A percentile compares a stretch with the other conserved stretches of the same genome.
phyloP scores from a whole-genome alignment of 2,329 filamentous ascomycete species.

The Diaporthe sp. region DNA sequence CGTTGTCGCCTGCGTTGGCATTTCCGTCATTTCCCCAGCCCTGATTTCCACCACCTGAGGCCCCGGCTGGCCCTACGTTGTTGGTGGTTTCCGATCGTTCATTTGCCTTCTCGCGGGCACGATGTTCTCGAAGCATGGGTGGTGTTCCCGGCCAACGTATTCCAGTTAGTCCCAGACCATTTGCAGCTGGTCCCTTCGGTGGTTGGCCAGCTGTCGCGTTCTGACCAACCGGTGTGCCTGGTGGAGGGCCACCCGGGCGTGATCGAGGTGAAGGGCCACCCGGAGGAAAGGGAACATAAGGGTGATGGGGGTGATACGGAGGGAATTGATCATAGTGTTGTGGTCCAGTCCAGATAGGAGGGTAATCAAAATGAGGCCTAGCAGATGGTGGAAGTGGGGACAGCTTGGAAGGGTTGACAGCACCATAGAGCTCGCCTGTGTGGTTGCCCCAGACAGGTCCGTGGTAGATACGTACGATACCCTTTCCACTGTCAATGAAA shows the following conservation, averaged over 20 bases:
- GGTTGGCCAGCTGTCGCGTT: not conserved
- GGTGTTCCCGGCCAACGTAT: slow-evolving; percentile 13
- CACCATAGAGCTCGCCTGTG: slow-evolving; percentile 58
- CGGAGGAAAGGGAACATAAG: not conserved
- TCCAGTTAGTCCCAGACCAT: slow-evolving; percentile 30
- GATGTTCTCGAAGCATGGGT: slow-evolving; percentile 2
- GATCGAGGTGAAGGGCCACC: not conserved
- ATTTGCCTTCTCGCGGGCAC: slow-evolving; percentile 3
- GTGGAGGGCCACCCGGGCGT: slow-evolving; percentile 1
- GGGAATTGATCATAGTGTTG: not conserved
- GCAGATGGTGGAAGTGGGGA: slow-evolving; percentile 26
- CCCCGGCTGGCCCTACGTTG: slow-evolving; percentile 31
- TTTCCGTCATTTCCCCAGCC: slow-evolving; percentile 19
- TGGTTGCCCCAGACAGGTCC: slow-evolving; percentile 68
- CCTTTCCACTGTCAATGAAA: slow-evolving; percentile 67
- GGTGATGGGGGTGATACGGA: not conserved
- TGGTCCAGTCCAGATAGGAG: slow-evolving; percentile 6
- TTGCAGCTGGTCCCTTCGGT: slow-evolving; percentile 2
- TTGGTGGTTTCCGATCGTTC: slow-evolving; percentile 21
- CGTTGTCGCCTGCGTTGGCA: slow-evolving; percentile 1
- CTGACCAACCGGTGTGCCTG: slow-evolving; percentile 5
- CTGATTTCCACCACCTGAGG: slow-evolving; percentile 5
- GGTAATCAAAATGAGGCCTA: not conserved
- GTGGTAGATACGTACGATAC: slow-evolving; percentile 70
- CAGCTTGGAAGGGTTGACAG: slow-evolving; percentile 23